Evolutionary conservation across 2,329 filamentous ascomycete species (phyloP).

Genomic region (Alternaria incomplexa): DNA sequence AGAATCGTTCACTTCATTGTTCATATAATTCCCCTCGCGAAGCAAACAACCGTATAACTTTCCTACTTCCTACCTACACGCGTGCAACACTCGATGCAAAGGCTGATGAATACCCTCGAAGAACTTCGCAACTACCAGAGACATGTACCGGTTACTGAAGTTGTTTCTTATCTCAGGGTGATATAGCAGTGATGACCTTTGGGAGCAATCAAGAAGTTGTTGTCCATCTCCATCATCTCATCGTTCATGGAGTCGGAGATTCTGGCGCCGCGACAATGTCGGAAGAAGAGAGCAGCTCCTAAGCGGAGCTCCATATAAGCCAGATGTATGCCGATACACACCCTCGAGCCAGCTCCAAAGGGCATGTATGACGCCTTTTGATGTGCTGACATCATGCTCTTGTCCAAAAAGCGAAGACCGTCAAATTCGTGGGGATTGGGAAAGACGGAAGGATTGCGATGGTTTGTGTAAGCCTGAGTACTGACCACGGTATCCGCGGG

Average conservation of each 20-base stretch:
- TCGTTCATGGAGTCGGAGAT: constrained; percentile 36
- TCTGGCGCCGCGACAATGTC: constrained; percentile 45
- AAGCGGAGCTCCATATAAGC: constrained; percentile 63
- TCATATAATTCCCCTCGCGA: not conserved
- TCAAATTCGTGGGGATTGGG: constrained; percentile 37
- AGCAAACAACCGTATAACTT: not conserved
- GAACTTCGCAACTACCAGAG: not conserved
- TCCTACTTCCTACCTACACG: not conserved
- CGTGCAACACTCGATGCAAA: not conserved
- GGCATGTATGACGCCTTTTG: constrained; percentile 66
- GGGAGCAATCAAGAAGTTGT: constrained; percentile 51
- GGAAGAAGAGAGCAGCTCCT: constrained; percentile 58
- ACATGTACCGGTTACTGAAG: not conserved
- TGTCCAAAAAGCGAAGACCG: constrained; percentile 36
- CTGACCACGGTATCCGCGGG: constrained; percentile 45
- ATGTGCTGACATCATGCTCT: constrained; percentile 15
- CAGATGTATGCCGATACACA: constrained; percentile 72
- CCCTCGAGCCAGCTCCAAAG: constrained; percentile 70
- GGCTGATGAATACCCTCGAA: not conserved
- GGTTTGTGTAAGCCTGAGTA: constrained; percentile 49
- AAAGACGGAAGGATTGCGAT: constrained; percentile 40
- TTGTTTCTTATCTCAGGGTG: constrained; percentile 6
- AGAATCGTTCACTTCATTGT: not conserved
- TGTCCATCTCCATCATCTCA: constrained; percentile 49
- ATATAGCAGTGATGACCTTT: constrained; percentile 51